phyloP scores from a whole-genome alignment of 768 basidiomycete species.

The Cytidiella melzeri region DNA sequence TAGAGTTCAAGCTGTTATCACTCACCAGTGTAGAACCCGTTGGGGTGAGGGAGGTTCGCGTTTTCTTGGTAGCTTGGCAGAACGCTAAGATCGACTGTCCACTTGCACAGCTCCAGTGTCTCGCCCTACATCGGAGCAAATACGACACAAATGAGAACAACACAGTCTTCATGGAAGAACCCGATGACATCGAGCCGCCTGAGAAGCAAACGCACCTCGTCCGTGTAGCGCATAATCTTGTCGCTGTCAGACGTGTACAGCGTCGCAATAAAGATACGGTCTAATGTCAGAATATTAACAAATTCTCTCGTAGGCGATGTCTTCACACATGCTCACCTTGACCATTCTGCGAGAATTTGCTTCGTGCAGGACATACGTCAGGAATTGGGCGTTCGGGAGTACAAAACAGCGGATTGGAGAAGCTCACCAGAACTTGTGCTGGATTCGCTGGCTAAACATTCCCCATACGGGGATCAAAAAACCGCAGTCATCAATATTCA shows the following conservation, averaged over 20 bases:
- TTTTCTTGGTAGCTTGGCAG: constrained; percentile 76
- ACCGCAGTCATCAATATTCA: constrained; percentile 11
- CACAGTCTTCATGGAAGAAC: constrained; percentile 1
- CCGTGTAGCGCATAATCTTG: constrained; percentile 74
- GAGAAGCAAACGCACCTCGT: constrained; percentile 43
- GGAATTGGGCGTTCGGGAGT: no score
- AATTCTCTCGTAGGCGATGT: not conserved
- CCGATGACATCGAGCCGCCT: constrained; percentile 18
- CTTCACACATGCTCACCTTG: constrained; percentile 33
- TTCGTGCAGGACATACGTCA: no score
- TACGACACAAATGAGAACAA: not conserved
- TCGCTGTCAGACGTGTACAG: constrained; percentile 75
- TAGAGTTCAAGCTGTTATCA: not conserved
- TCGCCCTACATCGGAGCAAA: constrained; percentile 43
- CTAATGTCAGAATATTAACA: constrained; percentile 30
- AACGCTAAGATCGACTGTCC: constrained; percentile 79
- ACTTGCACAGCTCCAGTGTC: constrained; percentile 70
- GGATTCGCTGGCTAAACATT: constrained; percentile 62
- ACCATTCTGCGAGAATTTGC: constrained; percentile 63
- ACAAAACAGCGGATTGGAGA: not conserved
- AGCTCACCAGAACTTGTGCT: constrained; percentile 75
- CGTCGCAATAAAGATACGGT: constrained; percentile 77
- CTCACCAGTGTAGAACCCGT: constrained; percentile 78
- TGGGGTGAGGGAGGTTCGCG: constrained; percentile 45
- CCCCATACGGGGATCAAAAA: constrained; percentile 19